Conservation (phyloP, 768 basidiomycete species). For the Leccinum subtestaceum region DNA sequence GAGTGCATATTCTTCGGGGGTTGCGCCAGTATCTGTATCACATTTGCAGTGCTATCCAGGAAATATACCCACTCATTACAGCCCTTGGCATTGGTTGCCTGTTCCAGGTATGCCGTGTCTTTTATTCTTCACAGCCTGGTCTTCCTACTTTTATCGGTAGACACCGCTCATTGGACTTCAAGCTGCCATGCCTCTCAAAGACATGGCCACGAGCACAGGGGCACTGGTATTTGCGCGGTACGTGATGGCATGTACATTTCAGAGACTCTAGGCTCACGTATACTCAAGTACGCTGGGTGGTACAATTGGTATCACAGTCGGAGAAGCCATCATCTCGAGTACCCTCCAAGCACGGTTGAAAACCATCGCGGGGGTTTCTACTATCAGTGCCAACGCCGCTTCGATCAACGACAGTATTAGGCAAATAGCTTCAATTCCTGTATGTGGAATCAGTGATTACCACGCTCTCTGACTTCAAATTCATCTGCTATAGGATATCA, state of each 20-base stretch:
- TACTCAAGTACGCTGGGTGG: constrained; percentile 60
- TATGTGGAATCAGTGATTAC: constrained; percentile 9
- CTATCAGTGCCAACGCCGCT: constrained; percentile 41
- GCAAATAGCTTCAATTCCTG: constrained; percentile 37
- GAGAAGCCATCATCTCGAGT: constrained; percentile 67
- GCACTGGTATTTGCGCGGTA: constrained; percentile 36
- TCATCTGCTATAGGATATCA: constrained; percentile 24
- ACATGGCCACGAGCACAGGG: constrained; percentile 43
- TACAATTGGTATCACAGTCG: constrained; percentile 70
- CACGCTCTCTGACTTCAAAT: constrained; percentile 8
- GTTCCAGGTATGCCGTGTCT: constrained; percentile 27
- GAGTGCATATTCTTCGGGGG: constrained; percentile 1
- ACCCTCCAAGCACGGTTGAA: constrained; percentile 31
- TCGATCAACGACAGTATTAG: constrained; percentile 47
- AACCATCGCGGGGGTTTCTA: constrained; percentile 16
- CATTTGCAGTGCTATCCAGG: constrained; percentile 27
- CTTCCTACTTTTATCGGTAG: constrained; percentile 7
- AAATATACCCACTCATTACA: constrained; percentile 33
- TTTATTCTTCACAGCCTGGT: background rate
- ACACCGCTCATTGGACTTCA: constrained; percentile 38
- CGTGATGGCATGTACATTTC: background rate
- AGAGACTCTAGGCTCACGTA: background rate
- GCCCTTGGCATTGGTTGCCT: constrained; percentile 34
- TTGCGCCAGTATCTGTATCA: background rate
- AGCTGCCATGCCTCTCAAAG: constrained; percentile 44